Evolutionary conservation across 495 filamentous ascomycete species (phyloP).

Genomic region (Neurospora sp.): DNA sequence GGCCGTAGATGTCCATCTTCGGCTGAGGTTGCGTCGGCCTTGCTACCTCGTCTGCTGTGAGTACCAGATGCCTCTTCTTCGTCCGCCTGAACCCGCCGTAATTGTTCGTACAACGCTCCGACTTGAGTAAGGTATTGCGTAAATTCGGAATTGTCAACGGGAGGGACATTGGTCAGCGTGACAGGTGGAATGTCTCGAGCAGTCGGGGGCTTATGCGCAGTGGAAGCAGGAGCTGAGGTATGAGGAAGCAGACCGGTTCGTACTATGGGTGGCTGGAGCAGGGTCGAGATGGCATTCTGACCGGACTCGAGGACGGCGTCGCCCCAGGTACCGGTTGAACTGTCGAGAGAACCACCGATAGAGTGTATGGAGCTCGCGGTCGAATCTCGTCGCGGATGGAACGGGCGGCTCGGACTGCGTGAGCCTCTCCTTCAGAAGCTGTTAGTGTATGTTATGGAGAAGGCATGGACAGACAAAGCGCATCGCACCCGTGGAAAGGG

Average conservation of each 20-base stretch:
- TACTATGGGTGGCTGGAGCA: constrained; percentile 82
- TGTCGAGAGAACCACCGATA: constrained; percentile 65
- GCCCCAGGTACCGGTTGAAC: constrained; percentile 41
- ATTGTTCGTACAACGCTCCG: constrained; percentile 69
- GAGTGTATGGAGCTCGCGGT: constrained; percentile 81
- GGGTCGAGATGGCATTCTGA: constrained; percentile 88
- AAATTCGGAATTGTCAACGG: constrained; percentile 71
- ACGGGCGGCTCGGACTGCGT: constrained; percentile 13
- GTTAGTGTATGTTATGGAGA: constrained; percentile 14
- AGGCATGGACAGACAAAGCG: constrained; percentile 2
- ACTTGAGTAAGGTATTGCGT: constrained; percentile 75
- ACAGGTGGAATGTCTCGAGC: constrained; percentile 91
- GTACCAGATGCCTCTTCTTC: constrained; percentile 45
- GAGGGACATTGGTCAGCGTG: constrained; percentile 78
- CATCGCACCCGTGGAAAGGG: constrained; percentile 42
- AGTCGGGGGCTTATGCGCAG: constrained; percentile 72
- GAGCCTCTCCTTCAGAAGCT: constrained; percentile 14
- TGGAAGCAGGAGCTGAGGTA: constrained; percentile 51
- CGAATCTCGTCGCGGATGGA: constrained; percentile 55
- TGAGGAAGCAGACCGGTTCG: constrained; percentile 78
- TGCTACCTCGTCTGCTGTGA: constrained; percentile 32
- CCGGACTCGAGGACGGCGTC: constrained; percentile 61
- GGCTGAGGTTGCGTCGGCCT: constrained; percentile 37
- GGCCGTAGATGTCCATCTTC: constrained; percentile 39
- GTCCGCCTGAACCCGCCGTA: constrained; percentile 63